Conservation (phyloP, 2,329 filamentous ascomycete genomes). For the Diaporthe nobilis region DNA sequence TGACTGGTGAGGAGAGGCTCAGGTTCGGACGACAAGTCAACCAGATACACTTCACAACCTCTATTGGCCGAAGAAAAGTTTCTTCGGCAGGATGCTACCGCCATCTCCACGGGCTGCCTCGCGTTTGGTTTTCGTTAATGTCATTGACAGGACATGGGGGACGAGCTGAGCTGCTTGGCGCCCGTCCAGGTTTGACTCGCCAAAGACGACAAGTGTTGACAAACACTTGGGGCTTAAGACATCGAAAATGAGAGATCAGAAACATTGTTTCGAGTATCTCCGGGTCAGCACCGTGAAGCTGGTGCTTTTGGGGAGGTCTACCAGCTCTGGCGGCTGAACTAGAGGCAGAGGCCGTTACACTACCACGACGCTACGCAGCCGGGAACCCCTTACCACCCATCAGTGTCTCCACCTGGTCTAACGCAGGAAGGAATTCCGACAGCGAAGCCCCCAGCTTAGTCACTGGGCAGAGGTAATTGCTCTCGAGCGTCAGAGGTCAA, state of each 20-base stretch:
- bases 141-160: not conserved
- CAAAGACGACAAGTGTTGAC: not conserved
- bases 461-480: constrained; percentile 18
- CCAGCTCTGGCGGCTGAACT: constrained; percentile 19
- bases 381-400: constrained; percentile 34
- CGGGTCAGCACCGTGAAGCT: not conserved
- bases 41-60: not conserved
- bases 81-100: not conserved
- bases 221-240: not conserved
- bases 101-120: not conserved
- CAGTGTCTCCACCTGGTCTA: constrained; percentile 12
- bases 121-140: not conserved
- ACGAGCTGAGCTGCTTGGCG: constrained; percentile 15
- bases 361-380: constrained; percentile 16
- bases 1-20: not conserved
- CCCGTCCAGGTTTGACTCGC: not conserved
- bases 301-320: not conserved
- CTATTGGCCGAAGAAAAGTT: constrained; percentile 9
- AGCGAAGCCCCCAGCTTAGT: constrained; percentile 13
- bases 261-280: constrained; percentile 15
- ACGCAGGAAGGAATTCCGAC: constrained; percentile 27
- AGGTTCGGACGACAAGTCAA: not conserved
- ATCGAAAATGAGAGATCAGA: constrained; percentile 17
- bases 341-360: constrained; percentile 29
- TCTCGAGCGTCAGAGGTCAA: constrained; percentile 2